Base-by-base conservation (phyloP, 768 basidiomycete genomes). In the Podaxis sp. region DNA sequence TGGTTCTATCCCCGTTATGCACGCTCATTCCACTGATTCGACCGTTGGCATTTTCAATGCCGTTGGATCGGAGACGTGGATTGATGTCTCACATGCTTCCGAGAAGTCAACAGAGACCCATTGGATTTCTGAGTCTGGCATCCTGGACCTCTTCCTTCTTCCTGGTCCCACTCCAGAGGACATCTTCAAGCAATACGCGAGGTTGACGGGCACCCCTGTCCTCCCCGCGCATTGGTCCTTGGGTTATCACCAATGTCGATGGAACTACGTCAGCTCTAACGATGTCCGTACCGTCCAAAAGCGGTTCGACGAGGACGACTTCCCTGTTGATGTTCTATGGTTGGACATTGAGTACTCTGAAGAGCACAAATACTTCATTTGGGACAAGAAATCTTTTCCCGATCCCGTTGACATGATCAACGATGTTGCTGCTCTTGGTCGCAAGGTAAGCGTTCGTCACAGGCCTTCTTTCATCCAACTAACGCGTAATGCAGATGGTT, bases 91-190 rank as follows among this genome's bases (percentile, higher is more conserved):
- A 4, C 93, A 92, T 71, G 74, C 86, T 4, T 77, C 83, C 2
- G 77, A 81, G 9, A 85, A 80, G 65, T 90, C 91, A 7, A 91
- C 92, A 0, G 82, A 89, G 66, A 95, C 96, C 0, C 97, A 99
- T 72, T 99, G 96, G 97, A 88, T 98, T 65, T 95, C 96, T 6
- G 97, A 99, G 75, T 95, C 94, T 3, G 97, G 97, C 49, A 95
- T 99, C 64, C 83, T 99, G 57, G 96, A 99, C 73, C 73, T 97
- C 9, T 93, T 99, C 78, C 80, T 99, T 68, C 85, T 98, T 60
- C 95, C 97, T 3, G 97, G 97, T 5, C 95, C 96, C 1, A 87
- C 89, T 0, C 88, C 94, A 9, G 77, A 83, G 7, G 88, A 92
- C 2, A 80, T 98, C 36, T 95, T 98, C 74, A 82, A 79, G 52